Evolutionary conservation across 768 basidiomycete genomes (phyloP).

Genomic region (Hericium rajendrae): DNA sequence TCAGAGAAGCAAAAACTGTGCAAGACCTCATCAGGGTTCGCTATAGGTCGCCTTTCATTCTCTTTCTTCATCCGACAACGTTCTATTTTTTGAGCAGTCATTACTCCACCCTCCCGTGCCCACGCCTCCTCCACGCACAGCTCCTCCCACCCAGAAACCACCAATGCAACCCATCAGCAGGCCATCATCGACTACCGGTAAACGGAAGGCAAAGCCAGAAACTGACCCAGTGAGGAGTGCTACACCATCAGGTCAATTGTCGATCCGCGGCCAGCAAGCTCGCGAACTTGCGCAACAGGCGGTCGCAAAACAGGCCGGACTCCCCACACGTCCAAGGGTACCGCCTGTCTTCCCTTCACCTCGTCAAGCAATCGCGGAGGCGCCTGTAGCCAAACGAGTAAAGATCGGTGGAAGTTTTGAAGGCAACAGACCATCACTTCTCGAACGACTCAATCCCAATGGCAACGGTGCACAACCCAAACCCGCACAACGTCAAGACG

Average conservation of each 20-base stretch:
- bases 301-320: background rate
- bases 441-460: background rate
- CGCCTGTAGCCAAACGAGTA: background rate
- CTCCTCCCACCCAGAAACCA: too few species aligned
- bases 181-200: too few species aligned
- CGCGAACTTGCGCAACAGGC: background rate
- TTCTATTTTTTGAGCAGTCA: constrained; percentile 7
- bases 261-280: constrained; percentile 1
- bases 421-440: background rate
- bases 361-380: background rate
- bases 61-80: background rate
- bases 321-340: too few species aligned
- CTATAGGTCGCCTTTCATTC: constrained; percentile 1
- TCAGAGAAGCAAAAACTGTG: background rate
- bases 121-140: background rate
- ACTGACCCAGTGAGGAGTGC: too few species aligned
- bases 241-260: background rate
- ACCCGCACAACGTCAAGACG: background rate
- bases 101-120: background rate
- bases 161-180: too few species aligned
- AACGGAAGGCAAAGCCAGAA: too few species aligned
- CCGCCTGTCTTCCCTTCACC: background rate
- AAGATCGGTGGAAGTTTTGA: background rate
- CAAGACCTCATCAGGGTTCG: constrained; percentile 15
- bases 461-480: background rate